Conservation (phyloP, 2,329 filamentous ascomycete species). For the Trichoderma sp. region DNA sequence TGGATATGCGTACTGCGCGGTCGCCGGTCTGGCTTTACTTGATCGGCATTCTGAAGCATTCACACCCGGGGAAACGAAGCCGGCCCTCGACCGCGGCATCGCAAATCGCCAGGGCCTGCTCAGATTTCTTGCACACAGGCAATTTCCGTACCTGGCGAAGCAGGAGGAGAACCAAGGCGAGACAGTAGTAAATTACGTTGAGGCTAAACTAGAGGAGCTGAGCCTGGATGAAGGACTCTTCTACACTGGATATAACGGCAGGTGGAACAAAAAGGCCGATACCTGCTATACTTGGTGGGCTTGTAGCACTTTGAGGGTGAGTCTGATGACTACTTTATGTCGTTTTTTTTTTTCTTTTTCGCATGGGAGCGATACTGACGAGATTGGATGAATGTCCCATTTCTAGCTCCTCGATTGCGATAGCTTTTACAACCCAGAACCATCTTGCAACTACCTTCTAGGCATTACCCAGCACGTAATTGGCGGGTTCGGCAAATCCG, state of each 20-base stretch:
- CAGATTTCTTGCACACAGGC: slow-evolving; percentile 62
- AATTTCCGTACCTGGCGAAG: slow-evolving; percentile 57
- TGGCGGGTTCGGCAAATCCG: slow-evolving; percentile 74
- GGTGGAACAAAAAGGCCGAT: slow-evolving; percentile 86
- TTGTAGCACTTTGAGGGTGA: slow-evolving; percentile 56
- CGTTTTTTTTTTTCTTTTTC: neutral
- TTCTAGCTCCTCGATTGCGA: slow-evolving; percentile 55
- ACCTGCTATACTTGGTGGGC: slow-evolving; percentile 98
- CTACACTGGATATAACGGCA: slow-evolving; percentile 79
- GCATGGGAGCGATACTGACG: slow-evolving; percentile 38
- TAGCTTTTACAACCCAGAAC: slow-evolving; percentile 54
- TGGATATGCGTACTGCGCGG: slow-evolving; percentile 86
- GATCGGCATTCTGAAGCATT: slow-evolving; percentile 49
- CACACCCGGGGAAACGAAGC: slow-evolving; percentile 12
- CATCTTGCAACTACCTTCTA: slow-evolving; percentile 74
- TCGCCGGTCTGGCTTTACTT: slow-evolving; percentile 75
- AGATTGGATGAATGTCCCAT: too few species aligned
- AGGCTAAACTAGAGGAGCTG: slow-evolving; percentile 36
- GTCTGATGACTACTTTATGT: slow-evolving; percentile 7
- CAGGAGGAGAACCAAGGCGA: slow-evolving; percentile 41
- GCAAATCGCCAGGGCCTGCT: slow-evolving; percentile 33
- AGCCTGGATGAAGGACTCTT: slow-evolving; percentile 33
- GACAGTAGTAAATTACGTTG: slow-evolving; percentile 37
- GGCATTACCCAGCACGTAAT: slow-evolving; percentile 83
- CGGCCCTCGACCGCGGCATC: slow-evolving; percentile 37